phyloP scores from a whole-genome alignment of 2,329 filamentous ascomycete species.

The Cadophora luteo-olivacea region DNA sequence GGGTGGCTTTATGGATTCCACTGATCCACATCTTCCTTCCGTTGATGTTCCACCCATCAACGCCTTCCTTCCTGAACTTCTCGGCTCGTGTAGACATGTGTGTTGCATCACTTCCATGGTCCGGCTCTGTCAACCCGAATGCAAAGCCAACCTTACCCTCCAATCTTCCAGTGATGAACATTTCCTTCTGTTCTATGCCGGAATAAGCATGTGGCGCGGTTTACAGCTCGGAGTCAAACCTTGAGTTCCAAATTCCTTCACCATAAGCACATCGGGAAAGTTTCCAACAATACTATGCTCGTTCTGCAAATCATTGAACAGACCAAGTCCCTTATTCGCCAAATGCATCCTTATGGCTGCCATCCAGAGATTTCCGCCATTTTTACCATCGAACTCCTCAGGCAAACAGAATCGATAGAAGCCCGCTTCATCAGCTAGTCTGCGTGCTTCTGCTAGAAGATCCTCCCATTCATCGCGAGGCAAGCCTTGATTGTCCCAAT shows the following conservation, averaged over 20 bases:
- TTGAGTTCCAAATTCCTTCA: slow-evolving; percentile 62
- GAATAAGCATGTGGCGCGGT: not conserved
- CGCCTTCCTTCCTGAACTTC: slow-evolving; percentile 51
- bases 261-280: slow-evolving; percentile 67
- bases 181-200: slow-evolving; percentile 55
- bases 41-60: slow-evolving; percentile 36
- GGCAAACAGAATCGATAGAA: slow-evolving; percentile 67
- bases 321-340: slow-evolving; percentile 61
- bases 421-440: slow-evolving; percentile 62
- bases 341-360: slow-evolving; percentile 66
- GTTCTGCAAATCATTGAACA: slow-evolving; percentile 69
- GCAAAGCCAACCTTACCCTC: slow-evolving; percentile 61
- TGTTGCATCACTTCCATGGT: slow-evolving; percentile 67
- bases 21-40: slow-evolving; percentile 67
- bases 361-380: slow-evolving; percentile 65
- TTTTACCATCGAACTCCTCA: slow-evolving; percentile 58
- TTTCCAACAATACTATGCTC: slow-evolving; percentile 69
- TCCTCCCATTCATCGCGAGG: slow-evolving; percentile 65
- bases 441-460: slow-evolving; percentile 55
- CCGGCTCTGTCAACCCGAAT: slow-evolving; percentile 67
- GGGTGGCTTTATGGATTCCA: slow-evolving; percentile 65
- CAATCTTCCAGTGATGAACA: slow-evolving; percentile 59
- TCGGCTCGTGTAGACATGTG: slow-evolving; percentile 63
- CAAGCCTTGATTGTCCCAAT: slow-evolving; percentile 58
- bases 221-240: slow-evolving; percentile 17